Evolutionary conservation across 139 green algal species (phyloP).

Genomic region (Chlamydomonas sp.): DNA sequence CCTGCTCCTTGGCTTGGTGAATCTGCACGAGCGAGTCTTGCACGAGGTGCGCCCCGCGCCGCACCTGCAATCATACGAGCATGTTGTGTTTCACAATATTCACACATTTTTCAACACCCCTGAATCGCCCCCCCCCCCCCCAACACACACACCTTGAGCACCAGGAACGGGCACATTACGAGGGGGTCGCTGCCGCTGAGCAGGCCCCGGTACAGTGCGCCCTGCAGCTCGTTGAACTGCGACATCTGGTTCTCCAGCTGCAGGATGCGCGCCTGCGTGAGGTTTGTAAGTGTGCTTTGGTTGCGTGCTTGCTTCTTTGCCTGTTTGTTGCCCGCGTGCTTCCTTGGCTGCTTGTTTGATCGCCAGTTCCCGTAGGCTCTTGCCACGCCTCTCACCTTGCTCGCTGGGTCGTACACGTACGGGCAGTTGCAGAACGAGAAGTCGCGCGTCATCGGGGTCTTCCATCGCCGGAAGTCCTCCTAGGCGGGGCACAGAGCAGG

Average conservation of each 20-base stretch:
- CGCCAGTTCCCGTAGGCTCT: too few species aligned
- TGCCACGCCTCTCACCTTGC: too few species aligned
- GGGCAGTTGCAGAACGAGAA: slow-evolving; percentile 68
- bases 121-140: too few species aligned
- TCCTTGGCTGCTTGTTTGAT: too few species aligned
- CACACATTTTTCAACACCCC: too few species aligned
- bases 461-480: slow-evolving; percentile 52
- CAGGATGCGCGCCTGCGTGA: slow-evolving; percentile 55
- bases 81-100: too few species aligned
- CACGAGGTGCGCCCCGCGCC: slow-evolving; percentile 59
- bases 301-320: too few species aligned
- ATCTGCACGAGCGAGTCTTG: slow-evolving; percentile 76
- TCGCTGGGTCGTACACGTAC: slow-evolving; percentile 67
- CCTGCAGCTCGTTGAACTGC: slow-evolving; percentile 40
- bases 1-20: slow-evolving; percentile 40
- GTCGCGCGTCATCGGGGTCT: slow-evolving; percentile 15
- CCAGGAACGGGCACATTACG: slow-evolving; percentile 43
- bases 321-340: too few species aligned
- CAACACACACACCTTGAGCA: slow-evolving; percentile 44
- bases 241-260: slow-evolving; percentile 54
- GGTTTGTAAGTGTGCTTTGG: too few species aligned
- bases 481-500: too few species aligned
- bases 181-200: slow-evolving; percentile 12
- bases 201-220: slow-evolving; percentile 29
- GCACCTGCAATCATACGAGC: slow-evolving; percentile 45